Evolutionary conservation across 139 green algal species (phyloP).

Genomic region (Picochlorum sp.): DNA sequence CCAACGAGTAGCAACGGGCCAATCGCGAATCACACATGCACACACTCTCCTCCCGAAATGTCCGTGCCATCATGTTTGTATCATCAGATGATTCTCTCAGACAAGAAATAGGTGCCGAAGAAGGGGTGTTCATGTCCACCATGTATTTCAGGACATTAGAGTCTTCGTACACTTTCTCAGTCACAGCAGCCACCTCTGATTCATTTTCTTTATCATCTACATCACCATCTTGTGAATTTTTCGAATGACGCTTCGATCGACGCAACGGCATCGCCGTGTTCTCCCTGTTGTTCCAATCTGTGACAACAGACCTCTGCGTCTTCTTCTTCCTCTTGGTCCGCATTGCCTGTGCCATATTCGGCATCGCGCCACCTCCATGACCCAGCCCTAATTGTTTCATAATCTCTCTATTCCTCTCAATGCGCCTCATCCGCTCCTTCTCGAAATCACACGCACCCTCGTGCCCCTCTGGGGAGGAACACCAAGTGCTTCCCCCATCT

Average conservation of each 20-base stretch:
- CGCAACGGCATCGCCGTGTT: too few relatives aligned
- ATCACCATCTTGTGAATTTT: neutral
- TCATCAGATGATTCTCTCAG: neutral
- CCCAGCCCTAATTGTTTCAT: slow-evolving; percentile 7
- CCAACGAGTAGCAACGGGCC: slow-evolving; percentile 14
- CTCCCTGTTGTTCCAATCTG: too few relatives aligned
- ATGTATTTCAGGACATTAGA: neutral
- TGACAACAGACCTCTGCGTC: neutral
- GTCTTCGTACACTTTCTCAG: neutral
- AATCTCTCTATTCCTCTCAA: slow-evolving; percentile 19
- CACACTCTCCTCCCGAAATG: slow-evolving; percentile 7
- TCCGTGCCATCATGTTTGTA: neutral
- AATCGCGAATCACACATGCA: slow-evolving; percentile 14
- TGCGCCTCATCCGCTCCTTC: slow-evolving; percentile 9
- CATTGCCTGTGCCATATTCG: too few relatives aligned
- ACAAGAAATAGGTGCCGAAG: too few relatives aligned
- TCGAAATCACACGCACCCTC: slow-evolving; percentile 2
- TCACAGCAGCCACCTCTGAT: too few relatives aligned
- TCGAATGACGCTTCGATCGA: too few relatives aligned
- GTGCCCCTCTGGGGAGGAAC: too few relatives aligned
- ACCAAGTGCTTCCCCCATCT: too few relatives aligned
- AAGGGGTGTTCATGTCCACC: neutral
- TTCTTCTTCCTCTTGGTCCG: too few relatives aligned
- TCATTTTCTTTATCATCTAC: neutral
- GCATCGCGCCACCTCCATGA: neutral